Evolutionary conservation across 2,329 filamentous ascomycete species (phyloP).

Genomic region (Beauveria varroae): DNA sequence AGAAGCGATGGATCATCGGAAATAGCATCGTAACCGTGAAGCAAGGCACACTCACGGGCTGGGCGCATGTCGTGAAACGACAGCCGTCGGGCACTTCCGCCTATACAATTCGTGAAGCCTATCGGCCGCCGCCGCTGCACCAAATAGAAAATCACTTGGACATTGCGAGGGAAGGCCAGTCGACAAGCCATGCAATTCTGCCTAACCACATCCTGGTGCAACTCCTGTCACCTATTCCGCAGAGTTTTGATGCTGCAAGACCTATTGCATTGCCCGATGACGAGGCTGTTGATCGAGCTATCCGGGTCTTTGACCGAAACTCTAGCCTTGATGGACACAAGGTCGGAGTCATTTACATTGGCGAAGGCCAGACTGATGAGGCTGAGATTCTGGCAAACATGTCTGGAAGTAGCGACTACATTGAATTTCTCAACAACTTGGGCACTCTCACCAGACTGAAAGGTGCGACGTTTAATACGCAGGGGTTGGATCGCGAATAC

Average conservation of each 20-base stretch:
- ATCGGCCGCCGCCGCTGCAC: slow-evolving; percentile 49
- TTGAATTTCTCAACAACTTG: slow-evolving; percentile 72
- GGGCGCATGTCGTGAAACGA: slow-evolving; percentile 63
- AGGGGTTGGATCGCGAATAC: slow-evolving; percentile 73
- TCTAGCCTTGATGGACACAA: slow-evolving; percentile 93
- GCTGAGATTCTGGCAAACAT: slow-evolving; percentile 80
- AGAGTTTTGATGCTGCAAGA: slow-evolving; percentile 50
- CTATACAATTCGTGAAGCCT: slow-evolving; percentile 53
- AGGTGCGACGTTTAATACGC: slow-evolving; percentile 82
- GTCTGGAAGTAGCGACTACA: slow-evolving; percentile 79
- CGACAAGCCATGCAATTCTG: slow-evolving; percentile 54
- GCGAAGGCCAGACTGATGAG: slow-evolving; percentile 76
- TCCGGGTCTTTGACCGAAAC: slow-evolving; percentile 76
- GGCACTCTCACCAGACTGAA: slow-evolving; percentile 76
- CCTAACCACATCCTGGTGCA: slow-evolving; percentile 68
- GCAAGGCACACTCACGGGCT: slow-evolving; percentile 58
- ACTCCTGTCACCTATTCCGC: slow-evolving; percentile 55
- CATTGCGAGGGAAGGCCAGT: slow-evolving; percentile 41
- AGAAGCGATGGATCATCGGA: slow-evolving; percentile 65
- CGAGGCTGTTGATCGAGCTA: slow-evolving; percentile 63
- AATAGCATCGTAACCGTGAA: slow-evolving; percentile 69
- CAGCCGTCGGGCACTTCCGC: slow-evolving; percentile 62
- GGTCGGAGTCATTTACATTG: slow-evolving; percentile 89
- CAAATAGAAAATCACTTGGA: slow-evolving; percentile 43
- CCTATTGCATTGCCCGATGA: slow-evolving; percentile 69